Evolutionary conservation across 2,329 filamentous ascomycete genomes (phyloP).

Genomic region (Arthrobotrys sphaeroides): DNA sequence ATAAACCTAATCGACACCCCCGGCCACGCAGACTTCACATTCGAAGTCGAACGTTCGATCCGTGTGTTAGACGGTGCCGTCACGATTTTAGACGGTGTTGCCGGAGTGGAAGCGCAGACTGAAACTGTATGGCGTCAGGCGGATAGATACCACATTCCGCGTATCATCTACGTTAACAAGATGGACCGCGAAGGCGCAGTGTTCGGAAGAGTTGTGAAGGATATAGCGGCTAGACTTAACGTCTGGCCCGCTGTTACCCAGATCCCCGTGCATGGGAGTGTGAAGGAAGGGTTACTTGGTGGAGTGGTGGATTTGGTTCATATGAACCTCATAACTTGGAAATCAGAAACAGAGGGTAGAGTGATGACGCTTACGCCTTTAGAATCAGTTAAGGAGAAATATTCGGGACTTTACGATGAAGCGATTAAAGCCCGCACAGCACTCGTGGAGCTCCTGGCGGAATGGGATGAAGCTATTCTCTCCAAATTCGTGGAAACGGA

Average conservation of each 20-base stretch:
- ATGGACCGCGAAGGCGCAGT: slow-evolving; percentile 99
- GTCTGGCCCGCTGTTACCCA: slow-evolving; percentile 91
- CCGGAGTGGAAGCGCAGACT: slow-evolving; percentile 86
- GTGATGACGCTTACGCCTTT: slow-evolving; percentile 78
- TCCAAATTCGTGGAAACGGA: slow-evolving; percentile 88
- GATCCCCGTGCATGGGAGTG: slow-evolving; percentile 90
- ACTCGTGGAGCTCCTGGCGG: slow-evolving; percentile 92
- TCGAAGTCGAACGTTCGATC: slow-evolving; percentile 94
- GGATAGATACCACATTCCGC: slow-evolving; percentile 95
- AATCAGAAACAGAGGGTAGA: slow-evolving; percentile 81
- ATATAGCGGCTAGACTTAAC: slow-evolving; percentile 96
- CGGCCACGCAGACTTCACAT: slow-evolving; percentile 98
- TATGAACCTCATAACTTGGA: slow-evolving; percentile 93
- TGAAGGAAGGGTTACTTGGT: slow-evolving; percentile 73
- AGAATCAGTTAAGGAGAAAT: slow-evolving; percentile 79
- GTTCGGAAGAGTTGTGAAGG: slow-evolving; percentile 91
- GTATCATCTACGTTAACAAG: slow-evolving; percentile 98
- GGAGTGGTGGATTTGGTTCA: slow-evolving; percentile 90
- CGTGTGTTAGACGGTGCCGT: slow-evolving; percentile 95
- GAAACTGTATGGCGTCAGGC: slow-evolving; percentile 98
- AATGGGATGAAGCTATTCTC: slow-evolving; percentile 97
- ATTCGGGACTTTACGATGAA: slow-evolving; percentile 55
- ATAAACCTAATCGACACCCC: slow-evolving; percentile 99
- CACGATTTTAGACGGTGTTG: slow-evolving; percentile 97
- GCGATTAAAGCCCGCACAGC: slow-evolving; percentile 74